A percentile compares a stretch with the other conserved stretches of the same genome.
Evolutionary conservation across 257 asterid species (phyloP).

Genomic region (Salvia hispanica): DNA sequence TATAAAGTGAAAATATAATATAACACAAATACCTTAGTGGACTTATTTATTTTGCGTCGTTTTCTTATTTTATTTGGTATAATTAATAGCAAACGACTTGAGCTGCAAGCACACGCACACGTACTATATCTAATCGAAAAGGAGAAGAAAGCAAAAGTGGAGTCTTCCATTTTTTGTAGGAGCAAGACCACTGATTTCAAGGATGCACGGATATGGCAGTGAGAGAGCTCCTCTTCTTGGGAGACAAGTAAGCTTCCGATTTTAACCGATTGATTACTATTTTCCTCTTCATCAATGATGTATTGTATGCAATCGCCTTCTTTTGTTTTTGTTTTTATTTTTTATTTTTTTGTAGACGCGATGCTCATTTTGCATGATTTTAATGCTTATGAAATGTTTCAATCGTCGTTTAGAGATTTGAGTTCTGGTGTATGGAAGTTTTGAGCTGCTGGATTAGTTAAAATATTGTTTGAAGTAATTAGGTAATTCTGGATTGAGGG

Average conservation of each 20-base stretch:
- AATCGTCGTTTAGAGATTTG: background rate
- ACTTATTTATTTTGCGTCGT: too few relatives aligned
- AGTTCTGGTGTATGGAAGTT: background rate
- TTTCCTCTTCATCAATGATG: background rate
- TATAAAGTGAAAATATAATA: too few relatives aligned
- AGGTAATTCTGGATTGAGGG: background rate
- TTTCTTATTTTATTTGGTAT: too few relatives aligned
- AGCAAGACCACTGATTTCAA: constrained; percentile 26
- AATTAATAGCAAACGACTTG: too few relatives aligned
- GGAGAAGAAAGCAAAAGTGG: background rate
- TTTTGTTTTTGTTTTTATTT: background rate
- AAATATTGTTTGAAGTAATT: background rate
- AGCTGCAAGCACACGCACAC: too few relatives aligned
- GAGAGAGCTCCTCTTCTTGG: constrained; percentile 53
- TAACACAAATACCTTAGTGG: too few relatives aligned
- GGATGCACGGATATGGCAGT: constrained; percentile 51
- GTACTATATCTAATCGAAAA: background rate
- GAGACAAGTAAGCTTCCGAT: constrained; percentile 46
- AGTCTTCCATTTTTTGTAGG: constrained; percentile 20
- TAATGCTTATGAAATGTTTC: background rate
- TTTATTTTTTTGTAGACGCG: background rate
- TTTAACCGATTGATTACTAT: background rate
- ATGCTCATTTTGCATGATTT: constrained; percentile 18
- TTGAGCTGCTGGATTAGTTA: constrained; percentile 11
- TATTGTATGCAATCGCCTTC: background rate